Conservation (phyloP, 2,329 filamentous ascomycete genomes). For the Chaetomiaceae sp. region DNA sequence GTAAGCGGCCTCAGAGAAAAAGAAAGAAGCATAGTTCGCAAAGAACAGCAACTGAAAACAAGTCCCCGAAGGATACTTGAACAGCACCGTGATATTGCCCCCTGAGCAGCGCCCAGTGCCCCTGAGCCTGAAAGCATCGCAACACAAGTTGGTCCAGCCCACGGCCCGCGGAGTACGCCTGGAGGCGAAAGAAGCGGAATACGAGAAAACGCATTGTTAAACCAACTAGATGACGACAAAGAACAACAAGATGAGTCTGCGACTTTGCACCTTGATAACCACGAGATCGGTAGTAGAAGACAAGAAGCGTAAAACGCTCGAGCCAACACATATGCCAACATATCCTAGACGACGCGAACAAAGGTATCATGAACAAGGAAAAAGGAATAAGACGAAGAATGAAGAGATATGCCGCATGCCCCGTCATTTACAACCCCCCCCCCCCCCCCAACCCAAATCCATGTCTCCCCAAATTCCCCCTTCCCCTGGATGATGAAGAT, state of each 20-base stretch:
- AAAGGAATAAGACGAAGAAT: slow-evolving; percentile 4
- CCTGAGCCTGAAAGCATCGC: not conserved
- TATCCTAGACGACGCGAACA: slow-evolving; percentile 3
- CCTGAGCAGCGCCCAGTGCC: too few species aligned
- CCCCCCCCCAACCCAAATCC: too few species aligned
- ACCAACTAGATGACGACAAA: slow-evolving; percentile 1
- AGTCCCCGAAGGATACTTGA: too few species aligned
- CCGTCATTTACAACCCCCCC: slow-evolving; percentile 14
- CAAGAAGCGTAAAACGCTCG: not conserved
- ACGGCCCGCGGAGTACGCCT: not conserved
- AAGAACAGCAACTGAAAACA: too few species aligned
- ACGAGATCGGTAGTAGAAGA: not conserved
- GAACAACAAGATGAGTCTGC: slow-evolving; percentile 7
- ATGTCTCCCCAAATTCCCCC: not conserved
- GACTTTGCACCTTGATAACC: slow-evolving; percentile 10
- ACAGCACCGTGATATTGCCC: too few species aligned
- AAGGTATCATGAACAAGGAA: slow-evolving; percentile 28
- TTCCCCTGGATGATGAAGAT: not conserved
- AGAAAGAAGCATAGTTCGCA: too few species aligned
- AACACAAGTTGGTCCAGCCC: not conserved
- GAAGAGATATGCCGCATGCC: slow-evolving; percentile 15
- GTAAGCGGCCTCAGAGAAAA: too few species aligned
- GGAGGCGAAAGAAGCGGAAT: not conserved
- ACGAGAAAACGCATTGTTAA: not conserved
- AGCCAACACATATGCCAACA: slow-evolving; percentile 5